These are phyloP conservation scores for Candolleomyces eurysporus DNA, from an alignment of 768 basidiomycete species.

Conservation along the genomic window DNA sequence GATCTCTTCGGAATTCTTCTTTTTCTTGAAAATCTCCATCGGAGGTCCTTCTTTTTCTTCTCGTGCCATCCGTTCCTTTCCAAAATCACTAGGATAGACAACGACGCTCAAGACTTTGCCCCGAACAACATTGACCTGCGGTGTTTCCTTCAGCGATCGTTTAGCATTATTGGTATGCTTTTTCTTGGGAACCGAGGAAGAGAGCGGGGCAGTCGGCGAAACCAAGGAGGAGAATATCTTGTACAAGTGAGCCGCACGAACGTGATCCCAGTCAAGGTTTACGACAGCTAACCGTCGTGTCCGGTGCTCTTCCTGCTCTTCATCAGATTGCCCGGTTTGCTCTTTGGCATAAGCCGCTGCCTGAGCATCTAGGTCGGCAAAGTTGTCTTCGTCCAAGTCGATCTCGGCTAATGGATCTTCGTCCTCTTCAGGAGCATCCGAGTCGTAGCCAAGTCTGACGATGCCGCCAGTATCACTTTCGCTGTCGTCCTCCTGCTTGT, in stretches of 20 bases:
- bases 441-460: constrained; percentile 49
- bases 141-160: not conserved
- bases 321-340: constrained; percentile 43
- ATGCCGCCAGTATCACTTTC: constrained; percentile 48
- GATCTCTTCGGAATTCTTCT: constrained; percentile 50
- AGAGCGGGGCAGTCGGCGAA: constrained; percentile 51
- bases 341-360: constrained; percentile 57
- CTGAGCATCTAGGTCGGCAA: constrained; percentile 72
- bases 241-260: constrained; percentile 86
- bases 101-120: constrained; percentile 76
- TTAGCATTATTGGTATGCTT: constrained; percentile 10
- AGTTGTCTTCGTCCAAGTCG: constrained; percentile 76
- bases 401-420: constrained; percentile 49
- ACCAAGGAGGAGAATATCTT: constrained; percentile 90
- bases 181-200: constrained; percentile 19
- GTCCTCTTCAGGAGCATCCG: constrained; percentile 34
- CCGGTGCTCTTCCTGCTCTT: constrained; percentile 33
- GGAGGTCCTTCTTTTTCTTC: constrained; percentile 95
- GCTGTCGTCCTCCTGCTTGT: constrained; percentile 35
- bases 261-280: constrained; percentile 98
- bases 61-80: constrained; percentile 77
- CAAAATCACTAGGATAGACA: constrained; percentile 93
- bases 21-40: constrained; percentile 68
- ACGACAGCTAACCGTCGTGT: constrained; percentile 85
- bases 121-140: constrained; percentile 36